phyloP scores from a whole-genome alignment of 177 flowering plant genomes.

The Vitis hybrid region DNA sequence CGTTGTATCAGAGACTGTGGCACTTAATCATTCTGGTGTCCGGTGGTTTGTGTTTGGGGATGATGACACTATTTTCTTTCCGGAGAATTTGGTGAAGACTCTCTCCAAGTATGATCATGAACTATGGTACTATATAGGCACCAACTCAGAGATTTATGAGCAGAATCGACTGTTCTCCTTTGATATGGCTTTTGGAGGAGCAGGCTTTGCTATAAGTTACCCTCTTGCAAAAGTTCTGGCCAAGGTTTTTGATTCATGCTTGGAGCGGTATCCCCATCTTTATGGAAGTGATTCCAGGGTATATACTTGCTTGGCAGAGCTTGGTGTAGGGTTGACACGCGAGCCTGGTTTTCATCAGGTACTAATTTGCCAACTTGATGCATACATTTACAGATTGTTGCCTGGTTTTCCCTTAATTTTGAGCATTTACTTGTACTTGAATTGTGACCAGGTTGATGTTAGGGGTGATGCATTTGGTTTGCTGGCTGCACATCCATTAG shows the following conservation, averaged over 20 bases:
- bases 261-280: slow-evolving; percentile 60
- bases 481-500: slow-evolving; percentile 60
- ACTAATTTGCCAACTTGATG: background rate
- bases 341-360: slow-evolving; percentile 89
- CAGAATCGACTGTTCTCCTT: slow-evolving; percentile 46
- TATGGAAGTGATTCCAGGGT: slow-evolving; percentile 76
- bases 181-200: slow-evolving; percentile 71
- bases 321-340: slow-evolving; percentile 55
- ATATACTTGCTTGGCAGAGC: slow-evolving; percentile 58
- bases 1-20: slow-evolving; percentile 52
- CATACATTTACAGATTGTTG: background rate
- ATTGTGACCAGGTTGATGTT: slow-evolving; percentile 45
- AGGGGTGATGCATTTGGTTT: slow-evolving; percentile 55
- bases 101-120: slow-evolving; percentile 63
- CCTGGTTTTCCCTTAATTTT: background rate
- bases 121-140: slow-evolving; percentile 61
- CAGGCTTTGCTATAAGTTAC: slow-evolving; percentile 69
- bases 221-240: slow-evolving; percentile 58
- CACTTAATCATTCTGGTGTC: slow-evolving; percentile 36
- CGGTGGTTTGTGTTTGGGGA: slow-evolving; percentile 83
- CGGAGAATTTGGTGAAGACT: slow-evolving; percentile 51
- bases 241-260: slow-evolving; percentile 55
- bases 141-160: slow-evolving; percentile 52
- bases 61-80: slow-evolving; percentile 70
- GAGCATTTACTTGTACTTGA: background rate